Evolutionary conservation across 1,139 yeast genomes (phyloP), one percentile per base, ranked within the genome.

Genomic region (Magnusiomyces tetraspermus): DNA sequence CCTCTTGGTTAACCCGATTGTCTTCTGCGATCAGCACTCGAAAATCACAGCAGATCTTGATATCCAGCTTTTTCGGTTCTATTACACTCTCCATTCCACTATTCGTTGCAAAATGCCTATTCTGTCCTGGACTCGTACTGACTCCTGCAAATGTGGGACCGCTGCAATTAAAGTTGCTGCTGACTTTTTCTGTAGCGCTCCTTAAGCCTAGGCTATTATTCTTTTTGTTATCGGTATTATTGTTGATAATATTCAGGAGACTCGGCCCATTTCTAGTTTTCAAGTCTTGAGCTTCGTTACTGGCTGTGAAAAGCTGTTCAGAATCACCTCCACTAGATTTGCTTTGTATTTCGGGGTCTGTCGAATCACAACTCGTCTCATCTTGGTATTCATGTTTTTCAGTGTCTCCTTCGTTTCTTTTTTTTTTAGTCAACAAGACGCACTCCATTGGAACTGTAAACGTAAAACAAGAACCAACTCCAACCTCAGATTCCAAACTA

Each of bases 1-100:
- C 97, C 66, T 90, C 96, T 67, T 90, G 97, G 65, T 92, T 92
- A 11, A 94, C 97, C 62, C 78, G 73, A 63, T 92, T 92, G 64
- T 92, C 98, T 65, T 92, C 98, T 0, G 96, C 97, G n/a, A 92
- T 92, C 52, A 92, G 74, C 24, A 92, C 80, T 51, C 73, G 67
- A 42, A 51, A 17, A 24, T 44, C 31, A 3, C 11, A n/a, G 31
- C 75, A 1, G 90, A 92, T 42, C 83, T 46, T 37, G 2, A 43
- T 42, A 46, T 46, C 49, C 19, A 46, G 23, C 15, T 19, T 43
- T 17, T 43, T 43, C 23, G 26, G 26, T 5, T 11, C 33, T 28
- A 8, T 28, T 28, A 6, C 33, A 28, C 11, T 28, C 6, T 28
- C 11, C 33, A 28, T 11, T 6, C 11, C 11, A 11, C 33, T 11